Base-by-base conservation (phyloP, 768 basidiomycete species). In the Megacollybia marginata region DNA sequence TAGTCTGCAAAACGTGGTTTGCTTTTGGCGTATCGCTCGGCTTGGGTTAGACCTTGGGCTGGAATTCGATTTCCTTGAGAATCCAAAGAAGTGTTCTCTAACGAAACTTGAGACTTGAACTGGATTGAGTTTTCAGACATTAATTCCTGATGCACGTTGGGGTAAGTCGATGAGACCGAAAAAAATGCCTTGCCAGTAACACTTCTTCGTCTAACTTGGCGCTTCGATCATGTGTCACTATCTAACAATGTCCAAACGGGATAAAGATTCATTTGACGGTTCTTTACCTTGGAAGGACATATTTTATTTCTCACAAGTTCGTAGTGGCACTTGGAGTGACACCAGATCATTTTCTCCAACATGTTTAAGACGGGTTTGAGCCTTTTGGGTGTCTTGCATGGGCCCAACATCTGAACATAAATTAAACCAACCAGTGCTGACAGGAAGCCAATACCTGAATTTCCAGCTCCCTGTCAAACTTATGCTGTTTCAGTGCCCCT, bases 1-100 rank as follows among this genome's bases (percentile, higher is more conserved):
- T 87, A 93, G 48, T 93, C 87, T 0, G 76, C 71, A 58, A 92
- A 91, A n/a, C 78, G 76, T 11, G 89, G 90, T 62, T 90, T 92
- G 47, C 66, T 52, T 47, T 66, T 68, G 1, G 66, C 69, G 31
- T 76, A 64, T 32, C 67, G 62, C 54, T 58, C 68, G 9, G 79
- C 73, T 59, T 79, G 73, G 10, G 77, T 75, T 9, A 70, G 59
- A 1, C 76, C 75, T 11, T 69, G 62, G 32, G 76, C 62, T 15
- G 67, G 28, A 33, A 82, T 69, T 2, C 72, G 64, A 33, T 75
- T 72, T 13, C 76, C 72, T 7, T 67, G 65, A 0, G 80, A 80
- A 48, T 84, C 79, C 23, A 80, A 54, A 2, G 85, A 82, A 50
- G 61, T 2, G 58, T 60, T 10, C 57, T 54, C 11, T 62, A 48